Evolutionary conservation across 2,329 filamentous ascomycete species (phyloP).

Genomic region (Fusarium sarcochroum): DNA sequence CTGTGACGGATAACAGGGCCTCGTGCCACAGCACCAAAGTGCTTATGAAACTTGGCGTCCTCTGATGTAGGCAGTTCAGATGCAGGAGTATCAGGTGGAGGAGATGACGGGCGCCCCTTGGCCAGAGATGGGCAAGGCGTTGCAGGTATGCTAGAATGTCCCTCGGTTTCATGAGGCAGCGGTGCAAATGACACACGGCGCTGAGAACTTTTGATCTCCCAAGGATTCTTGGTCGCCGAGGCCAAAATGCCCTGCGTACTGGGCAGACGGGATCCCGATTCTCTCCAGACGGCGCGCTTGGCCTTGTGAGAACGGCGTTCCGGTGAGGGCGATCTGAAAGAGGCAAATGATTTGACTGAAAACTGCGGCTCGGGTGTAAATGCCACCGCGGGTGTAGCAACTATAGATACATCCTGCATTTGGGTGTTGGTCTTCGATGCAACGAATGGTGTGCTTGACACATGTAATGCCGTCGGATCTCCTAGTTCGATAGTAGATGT

Average conservation of each 20-base stretch:
- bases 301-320: slow-evolving; percentile 47
- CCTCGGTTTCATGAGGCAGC: slow-evolving; percentile 48
- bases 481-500: slow-evolving; percentile 1
- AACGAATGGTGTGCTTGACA: slow-evolving; percentile 7
- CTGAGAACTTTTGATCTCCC: slow-evolving; percentile 44
- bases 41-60: slow-evolving; percentile 60
- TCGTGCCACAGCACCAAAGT: slow-evolving; percentile 62
- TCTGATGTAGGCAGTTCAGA: slow-evolving; percentile 53
- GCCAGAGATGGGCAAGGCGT: slow-evolving; percentile 25
- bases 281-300: slow-evolving; percentile 36
- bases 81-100: slow-evolving; percentile 58
- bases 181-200: slow-evolving; percentile 58
- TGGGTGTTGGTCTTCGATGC: slow-evolving; percentile 4
- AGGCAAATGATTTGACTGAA: slow-evolving; percentile 66
- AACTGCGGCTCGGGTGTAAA: slow-evolving; percentile 63
- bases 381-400: slow-evolving; percentile 25
- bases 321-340: slow-evolving; percentile 66
- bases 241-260: slow-evolving; percentile 55
- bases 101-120: slow-evolving; percentile 54
- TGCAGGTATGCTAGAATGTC: slow-evolving; percentile 8
- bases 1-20: slow-evolving; percentile 47
- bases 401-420: slow-evolving; percentile 12
- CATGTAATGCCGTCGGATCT: neutral
- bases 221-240: slow-evolving; percentile 55
- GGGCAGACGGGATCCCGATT: slow-evolving; percentile 46